Evolutionary conservation across 257 asterid species (phyloP).

Genomic region (Solanum pinnatisectum): DNA sequence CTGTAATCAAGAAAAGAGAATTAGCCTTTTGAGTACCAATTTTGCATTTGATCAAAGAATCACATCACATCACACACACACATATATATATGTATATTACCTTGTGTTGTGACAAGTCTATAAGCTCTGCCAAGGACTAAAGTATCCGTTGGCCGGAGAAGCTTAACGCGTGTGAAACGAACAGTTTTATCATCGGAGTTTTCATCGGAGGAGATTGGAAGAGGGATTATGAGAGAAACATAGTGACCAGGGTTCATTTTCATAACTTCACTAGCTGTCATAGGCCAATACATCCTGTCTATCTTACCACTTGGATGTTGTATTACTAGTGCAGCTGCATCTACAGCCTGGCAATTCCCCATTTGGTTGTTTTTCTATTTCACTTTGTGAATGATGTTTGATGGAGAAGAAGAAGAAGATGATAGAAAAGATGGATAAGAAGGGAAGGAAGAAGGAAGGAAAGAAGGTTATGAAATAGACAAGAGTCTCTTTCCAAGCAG

Average conservation of each 20-base stretch:
- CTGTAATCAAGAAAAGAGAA: constrained; percentile 20
- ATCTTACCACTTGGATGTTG: constrained; percentile 74
- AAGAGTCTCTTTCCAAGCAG: constrained; percentile 31
- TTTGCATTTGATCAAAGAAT: not conserved
- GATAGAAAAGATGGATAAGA: constrained; percentile 1
- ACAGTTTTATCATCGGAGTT: constrained; percentile 27
- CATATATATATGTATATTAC: constrained; percentile 1
- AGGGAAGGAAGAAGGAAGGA: constrained; percentile 9
- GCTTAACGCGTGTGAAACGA: constrained; percentile 63
- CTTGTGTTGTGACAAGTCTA: constrained; percentile 80
- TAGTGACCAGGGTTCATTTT: constrained; percentile 77
- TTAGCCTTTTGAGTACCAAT: not conserved
- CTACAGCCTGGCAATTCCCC: constrained; percentile 94
- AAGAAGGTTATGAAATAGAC: constrained; percentile 5
- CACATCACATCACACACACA: not conserved
- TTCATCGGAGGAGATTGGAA: constrained; percentile 11
- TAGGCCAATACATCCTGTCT: constrained; percentile 71
- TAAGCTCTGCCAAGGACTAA: constrained; percentile 74
- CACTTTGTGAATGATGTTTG: not conserved
- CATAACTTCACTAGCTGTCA: constrained; percentile 71
- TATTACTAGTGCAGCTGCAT: constrained; percentile 83
- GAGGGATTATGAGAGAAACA: constrained; percentile 73
- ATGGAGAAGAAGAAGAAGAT: constrained; percentile 1
- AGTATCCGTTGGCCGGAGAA: constrained; percentile 65
- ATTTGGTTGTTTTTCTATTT: constrained; percentile 2